These are phyloP conservation scores for Alternaria postmessia DNA, from an alignment of 2,329 filamentous ascomycete species.

Conservation along the genomic window DNA sequence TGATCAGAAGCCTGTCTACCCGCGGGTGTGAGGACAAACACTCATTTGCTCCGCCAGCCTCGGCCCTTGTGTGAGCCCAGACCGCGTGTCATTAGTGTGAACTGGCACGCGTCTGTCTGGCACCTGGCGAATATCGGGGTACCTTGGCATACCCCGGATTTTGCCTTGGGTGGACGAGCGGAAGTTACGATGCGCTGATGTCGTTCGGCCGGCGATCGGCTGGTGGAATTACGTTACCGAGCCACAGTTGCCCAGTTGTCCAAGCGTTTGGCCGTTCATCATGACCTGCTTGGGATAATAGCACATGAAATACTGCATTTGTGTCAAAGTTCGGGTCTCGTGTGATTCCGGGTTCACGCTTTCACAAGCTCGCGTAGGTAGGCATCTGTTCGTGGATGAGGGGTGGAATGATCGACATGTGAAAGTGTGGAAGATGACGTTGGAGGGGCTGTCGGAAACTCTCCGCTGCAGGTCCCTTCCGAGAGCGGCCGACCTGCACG, in stretches of 20 bases:
- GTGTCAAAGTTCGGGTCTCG: background rate
- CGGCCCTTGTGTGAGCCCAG: conserved; percentile 44
- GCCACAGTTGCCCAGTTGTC: background rate
- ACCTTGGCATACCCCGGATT: conserved; percentile 39
- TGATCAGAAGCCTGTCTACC: conserved; percentile 29
- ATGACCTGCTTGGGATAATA: conserved; percentile 1
- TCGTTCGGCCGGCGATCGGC: conserved; percentile 43
- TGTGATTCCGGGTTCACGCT: conserved; percentile 5
- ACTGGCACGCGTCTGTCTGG: conserved; percentile 30
- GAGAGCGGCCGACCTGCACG: conserved; percentile 31
- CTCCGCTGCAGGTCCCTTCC: conserved; percentile 31
- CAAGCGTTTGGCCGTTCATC: conserved; percentile 6
- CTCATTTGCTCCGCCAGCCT: conserved; percentile 41
- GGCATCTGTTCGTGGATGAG: conserved; percentile 13
- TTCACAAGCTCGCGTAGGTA: conserved; percentile 28
- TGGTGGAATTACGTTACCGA: conserved; percentile 28
- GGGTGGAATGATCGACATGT: conserved; percentile 32
- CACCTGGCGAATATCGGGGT: conserved; percentile 12
- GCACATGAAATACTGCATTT: background rate
- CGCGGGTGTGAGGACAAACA: conserved; percentile 44
- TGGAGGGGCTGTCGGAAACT: conserved; percentile 27
- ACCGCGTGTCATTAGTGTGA: conserved; percentile 19
- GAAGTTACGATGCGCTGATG: conserved; percentile 35
- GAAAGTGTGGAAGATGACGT: conserved; percentile 44
- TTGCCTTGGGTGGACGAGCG: conserved; percentile 44